Percentiles rank a stretch among this genome's conserved stretches.
These are phyloP conservation scores for Kwoniella bestiolae DNA, from an alignment of 768 basidiomycete genomes.

Conservation along the genomic window DNA sequence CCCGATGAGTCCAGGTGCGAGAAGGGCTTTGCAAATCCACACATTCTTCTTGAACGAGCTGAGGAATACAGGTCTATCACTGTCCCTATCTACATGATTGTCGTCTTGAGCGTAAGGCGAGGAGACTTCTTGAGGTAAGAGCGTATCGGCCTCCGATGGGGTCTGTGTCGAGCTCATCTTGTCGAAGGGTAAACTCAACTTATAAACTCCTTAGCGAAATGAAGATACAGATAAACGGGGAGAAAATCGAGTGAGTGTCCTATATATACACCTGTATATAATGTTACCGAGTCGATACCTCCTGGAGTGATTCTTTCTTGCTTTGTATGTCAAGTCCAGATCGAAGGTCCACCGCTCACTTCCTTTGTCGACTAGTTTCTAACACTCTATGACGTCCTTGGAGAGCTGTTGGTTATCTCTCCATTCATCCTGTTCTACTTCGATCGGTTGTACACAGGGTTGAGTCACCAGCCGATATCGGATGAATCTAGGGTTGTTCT, in stretches of 20 bases:
- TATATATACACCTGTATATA: not conserved
- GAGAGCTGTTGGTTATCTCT: not conserved
- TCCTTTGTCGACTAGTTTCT: not conserved
- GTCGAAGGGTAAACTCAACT: not conserved
- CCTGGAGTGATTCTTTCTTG: too few species aligned
- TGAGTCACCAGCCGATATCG: too few species aligned
- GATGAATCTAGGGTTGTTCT: too few species aligned
- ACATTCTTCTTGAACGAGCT: constrained; percentile 32
- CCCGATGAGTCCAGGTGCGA: constrained; percentile 18
- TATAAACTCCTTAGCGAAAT: not conserved
- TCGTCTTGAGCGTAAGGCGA: not conserved
- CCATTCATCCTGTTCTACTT: not conserved
- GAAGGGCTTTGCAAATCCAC: constrained; percentile 14
- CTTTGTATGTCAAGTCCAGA: too few species aligned
- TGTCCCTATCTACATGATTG: constrained; percentile 10
- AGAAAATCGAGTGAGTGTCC: too few species aligned
- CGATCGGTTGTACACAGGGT: too few species aligned
- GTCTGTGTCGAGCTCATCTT: constrained; percentile 6
- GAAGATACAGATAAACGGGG: not conserved
- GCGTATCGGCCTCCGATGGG: constrained; percentile 28
- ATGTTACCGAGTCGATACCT: not conserved
- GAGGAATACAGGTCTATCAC: constrained; percentile 30
- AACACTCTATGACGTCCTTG: not conserved
- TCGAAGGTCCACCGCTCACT: too few species aligned
- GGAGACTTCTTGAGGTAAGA: constrained; percentile 1